Conservation (phyloP, 1,139 yeast species). For the Yamadazyma triangularis region DNA sequence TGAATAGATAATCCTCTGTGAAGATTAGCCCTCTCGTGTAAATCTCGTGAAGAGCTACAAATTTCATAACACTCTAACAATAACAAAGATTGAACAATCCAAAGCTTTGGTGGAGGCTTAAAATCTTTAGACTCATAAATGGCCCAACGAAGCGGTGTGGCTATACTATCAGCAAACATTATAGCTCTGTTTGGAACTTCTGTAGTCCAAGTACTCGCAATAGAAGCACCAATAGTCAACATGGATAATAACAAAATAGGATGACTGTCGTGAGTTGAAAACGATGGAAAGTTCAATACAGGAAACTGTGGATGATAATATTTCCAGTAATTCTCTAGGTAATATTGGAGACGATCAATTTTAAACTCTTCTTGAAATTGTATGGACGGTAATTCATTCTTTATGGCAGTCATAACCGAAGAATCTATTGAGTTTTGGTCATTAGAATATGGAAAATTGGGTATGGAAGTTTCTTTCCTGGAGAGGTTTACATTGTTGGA, state of each 20-base stretch:
- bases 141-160: constrained; percentile 59
- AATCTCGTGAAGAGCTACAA: constrained; percentile 49
- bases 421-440: constrained; percentile 7
- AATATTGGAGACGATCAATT: constrained; percentile 21
- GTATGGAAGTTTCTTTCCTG: too few species aligned
- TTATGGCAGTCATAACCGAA: constrained; percentile 6
- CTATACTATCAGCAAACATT: constrained; percentile 36
- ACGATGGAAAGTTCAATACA: constrained; percentile 60
- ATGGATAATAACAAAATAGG: too few species aligned
- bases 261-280: too few species aligned
- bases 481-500: too few species aligned
- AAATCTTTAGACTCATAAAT: constrained; percentile 58
- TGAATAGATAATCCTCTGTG: constrained; percentile 79
- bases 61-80: constrained; percentile 67
- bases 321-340: constrained; percentile 45
- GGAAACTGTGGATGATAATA: constrained; percentile 61
- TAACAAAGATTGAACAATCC: constrained; percentile 64
- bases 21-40: constrained; percentile 72
- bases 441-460: constrained; percentile 10
- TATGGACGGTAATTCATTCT: constrained; percentile 9
- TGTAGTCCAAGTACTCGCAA: too few species aligned
- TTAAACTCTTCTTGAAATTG: constrained; percentile 14
- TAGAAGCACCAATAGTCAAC: too few species aligned
- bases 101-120: constrained; percentile 55
- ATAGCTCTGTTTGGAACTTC: too few species aligned